Base-by-base conservation (phyloP, 768 basidiomycete genomes). In the Crassisporium funariophilum region DNA sequence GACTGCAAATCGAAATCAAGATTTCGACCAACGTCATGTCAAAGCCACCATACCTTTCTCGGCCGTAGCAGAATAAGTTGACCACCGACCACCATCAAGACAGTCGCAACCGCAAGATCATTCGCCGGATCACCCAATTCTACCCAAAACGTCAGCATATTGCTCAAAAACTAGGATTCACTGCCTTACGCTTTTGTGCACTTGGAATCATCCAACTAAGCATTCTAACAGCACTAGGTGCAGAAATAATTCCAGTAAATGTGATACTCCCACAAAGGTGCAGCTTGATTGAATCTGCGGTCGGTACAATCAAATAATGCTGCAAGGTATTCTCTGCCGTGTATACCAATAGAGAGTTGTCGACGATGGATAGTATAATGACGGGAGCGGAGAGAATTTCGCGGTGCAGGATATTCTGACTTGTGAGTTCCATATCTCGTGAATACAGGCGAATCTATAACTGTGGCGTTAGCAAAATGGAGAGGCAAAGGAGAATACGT, bases 171-270 rank as follows among this genome's bases (percentile, higher is more conserved):
- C 4, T 16, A 17, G 29, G 11, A 31, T 22, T 33, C 13, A 16
- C 19, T 10, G 12, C 73, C 86, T 55, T 62, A 95, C 97, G 86
- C 66, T 95, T 98, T 64, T 98, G 95, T 8, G 87, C 83, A 47
- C 77, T 74, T 0, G 97, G 95, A 46, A 99, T 89, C 83, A 98
- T 88, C 97, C 97, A 99, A 65, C 95, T 97, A 61, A 98, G 69
- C 55, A 88, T 88, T 50, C 94, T 74, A 2, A 99, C 95, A 10
- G 90, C 80, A 24, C 75, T 81, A 5, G 97, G 94, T 6, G 81
- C 79, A 10, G 83, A 79, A 38, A 98, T 90, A 41, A 98, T 88
- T 4, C 95, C 95, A 43, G 79, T 79, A 61, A 99, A 98, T 13
- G 85, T 88, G 60, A 98, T 99, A 57, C 91, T 97, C 6, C 95